Evolutionary conservation across 2,329 filamentous ascomycete species (phyloP), one percentile per base, ranked within the genome.

Genomic region (Colletotrichum gigasporum): DNA sequence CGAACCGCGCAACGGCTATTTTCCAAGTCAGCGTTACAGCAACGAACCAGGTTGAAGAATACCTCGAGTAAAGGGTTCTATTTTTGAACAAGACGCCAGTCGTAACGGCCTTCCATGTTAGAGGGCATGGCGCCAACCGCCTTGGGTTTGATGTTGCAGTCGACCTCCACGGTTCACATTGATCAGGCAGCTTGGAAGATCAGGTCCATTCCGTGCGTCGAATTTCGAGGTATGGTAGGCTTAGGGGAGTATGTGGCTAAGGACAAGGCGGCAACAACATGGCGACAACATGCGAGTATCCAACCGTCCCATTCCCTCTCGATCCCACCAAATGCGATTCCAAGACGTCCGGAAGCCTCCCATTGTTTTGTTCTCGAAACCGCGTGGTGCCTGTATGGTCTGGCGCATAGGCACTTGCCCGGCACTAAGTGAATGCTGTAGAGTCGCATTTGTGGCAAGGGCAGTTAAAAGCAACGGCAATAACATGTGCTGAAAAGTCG

Each of bases 1-100:
- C 90, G 72, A 95, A 91, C 72, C 92, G 86, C 73, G 91, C 92
- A 80, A 93, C 85, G 74, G 91, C 91, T 93, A 69, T 34, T 62
- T 30, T 16, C 7, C 2, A 16, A n/a, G 28, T 67, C 52, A 66
- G 65, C 52, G 3, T 41, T 16, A 9, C 10, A 28, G 44, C 20
- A n/a, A 24, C 28, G 28, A n/a, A 45, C 35, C 18, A 30, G 14
- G 6, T 41, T 44, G 56, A 24, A 6, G 14, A 18, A 35, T 44
- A 54, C 56, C 47, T 44, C 18, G 28, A 45, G 11, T 28, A 16
- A 39, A 28, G 8, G 34, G 28, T 24, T 30, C 18, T 22, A 16
- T 3, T 16, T 30, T 12, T 28, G 18, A 26, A 14, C 10, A 32
- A 35, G 26, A 5, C 20, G 14, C 16, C 26, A 20, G 14, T 20